Percentiles rank a stretch among this genome's conserved stretches.
Evolutionary conservation across 352 stramenopile genomes (phyloP).

Genomic region (Globisporangium carolinianum): DNA sequence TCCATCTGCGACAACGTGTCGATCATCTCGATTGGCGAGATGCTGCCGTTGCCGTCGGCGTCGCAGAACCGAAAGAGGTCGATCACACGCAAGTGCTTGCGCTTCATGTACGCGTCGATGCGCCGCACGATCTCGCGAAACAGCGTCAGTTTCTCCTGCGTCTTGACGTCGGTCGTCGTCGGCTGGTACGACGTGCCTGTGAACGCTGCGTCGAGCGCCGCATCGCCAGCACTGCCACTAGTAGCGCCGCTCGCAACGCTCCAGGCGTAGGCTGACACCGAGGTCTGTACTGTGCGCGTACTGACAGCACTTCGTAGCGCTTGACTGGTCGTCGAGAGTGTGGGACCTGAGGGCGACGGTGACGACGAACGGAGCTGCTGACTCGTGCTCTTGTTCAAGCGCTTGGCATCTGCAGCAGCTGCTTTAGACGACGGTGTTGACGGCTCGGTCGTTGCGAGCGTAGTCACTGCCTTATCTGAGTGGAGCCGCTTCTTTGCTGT

Average conservation of each 20-base stretch:
- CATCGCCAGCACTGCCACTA: neutral
- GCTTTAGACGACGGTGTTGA: neutral
- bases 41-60: slow-evolving; percentile 68
- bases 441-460: neutral
- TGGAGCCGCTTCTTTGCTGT: slow-evolving; percentile 7
- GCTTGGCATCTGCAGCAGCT: neutral
- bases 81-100: slow-evolving; percentile 77
- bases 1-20: slow-evolving; percentile 82
- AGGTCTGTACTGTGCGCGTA: too few relatives aligned
- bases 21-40: slow-evolving; percentile 76
- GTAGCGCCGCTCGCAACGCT: neutral
- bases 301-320: too few relatives aligned
- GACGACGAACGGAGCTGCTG: slow-evolving; percentile 2
- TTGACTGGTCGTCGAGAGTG: neutral
- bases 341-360: neutral
- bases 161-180: slow-evolving; percentile 44
- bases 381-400: slow-evolving; percentile 10
- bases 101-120: slow-evolving; percentile 82
- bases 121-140: slow-evolving; percentile 72
- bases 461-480: neutral
- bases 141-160: slow-evolving; percentile 58
- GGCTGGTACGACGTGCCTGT: slow-evolving; percentile 37
- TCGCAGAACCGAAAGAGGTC: slow-evolving; percentile 85
- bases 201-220: slow-evolving; percentile 32
- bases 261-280: too few relatives aligned